phyloP scores from a whole-genome alignment of 2,329 filamentous ascomycete genomes.

The Monosporascus sp. region DNA sequence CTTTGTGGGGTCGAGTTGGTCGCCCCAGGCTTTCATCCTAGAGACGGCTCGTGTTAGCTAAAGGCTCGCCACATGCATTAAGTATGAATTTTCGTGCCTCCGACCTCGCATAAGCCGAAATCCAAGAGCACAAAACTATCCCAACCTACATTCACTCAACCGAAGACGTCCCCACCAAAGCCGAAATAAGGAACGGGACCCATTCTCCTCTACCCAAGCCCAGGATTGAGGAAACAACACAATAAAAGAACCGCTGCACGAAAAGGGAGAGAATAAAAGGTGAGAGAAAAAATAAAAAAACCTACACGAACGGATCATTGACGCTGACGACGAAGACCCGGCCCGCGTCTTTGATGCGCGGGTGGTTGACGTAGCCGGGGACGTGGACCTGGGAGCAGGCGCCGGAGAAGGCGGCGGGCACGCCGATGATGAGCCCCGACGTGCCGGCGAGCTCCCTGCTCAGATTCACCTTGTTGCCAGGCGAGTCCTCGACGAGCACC shows the following conservation, averaged over 20 bases:
- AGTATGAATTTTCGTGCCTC: no score
- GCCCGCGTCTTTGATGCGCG: conserved; percentile 72
- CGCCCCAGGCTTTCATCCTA: conserved; percentile 87
- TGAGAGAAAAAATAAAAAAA: conserved; percentile 14
- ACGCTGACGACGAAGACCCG: conserved; percentile 86
- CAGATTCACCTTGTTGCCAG: conserved; percentile 86
- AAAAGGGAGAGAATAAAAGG: neutral
- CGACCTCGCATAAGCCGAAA: no score
- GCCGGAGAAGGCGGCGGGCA: conserved; percentile 70
- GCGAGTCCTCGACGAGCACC: conserved; percentile 76
- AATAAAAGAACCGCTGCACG: neutral
- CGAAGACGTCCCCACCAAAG: conserved; percentile 1
- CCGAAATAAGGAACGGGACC: no score
- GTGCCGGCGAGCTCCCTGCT: conserved; percentile 61
- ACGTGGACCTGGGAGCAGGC: conserved; percentile 63
- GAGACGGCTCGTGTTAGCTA: neutral
- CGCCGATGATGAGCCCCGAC: conserved; percentile 76
- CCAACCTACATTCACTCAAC: neutral
- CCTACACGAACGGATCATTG: conserved; percentile 92
- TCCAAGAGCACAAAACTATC: neutral
- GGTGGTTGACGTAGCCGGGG: conserved; percentile 78
- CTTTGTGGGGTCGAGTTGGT: conserved; percentile 67
- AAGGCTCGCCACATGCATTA: no score
- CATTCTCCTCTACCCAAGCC: no score
- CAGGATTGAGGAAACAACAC: no score